These are phyloP conservation scores for Coemansia sp. DNA, from an alignment of 192 early-diverging fungal species.

Conservation along the genomic window DNA sequence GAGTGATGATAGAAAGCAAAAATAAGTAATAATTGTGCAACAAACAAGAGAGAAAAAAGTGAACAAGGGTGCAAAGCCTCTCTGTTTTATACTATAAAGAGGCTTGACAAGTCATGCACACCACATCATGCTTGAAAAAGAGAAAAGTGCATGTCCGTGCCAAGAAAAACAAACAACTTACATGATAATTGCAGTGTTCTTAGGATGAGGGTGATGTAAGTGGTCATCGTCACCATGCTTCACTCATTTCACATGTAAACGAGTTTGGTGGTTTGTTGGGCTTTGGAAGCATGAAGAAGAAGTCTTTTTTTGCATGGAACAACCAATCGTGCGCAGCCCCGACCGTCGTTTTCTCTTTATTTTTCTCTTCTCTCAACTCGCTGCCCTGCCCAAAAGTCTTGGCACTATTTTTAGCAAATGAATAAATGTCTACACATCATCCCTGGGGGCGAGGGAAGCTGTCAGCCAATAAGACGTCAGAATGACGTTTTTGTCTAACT, in stretches of 20 bases:
- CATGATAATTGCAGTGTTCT: not conserved
- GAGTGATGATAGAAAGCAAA: too few species aligned
- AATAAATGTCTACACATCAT: too few species aligned
- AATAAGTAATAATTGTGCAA: too few species aligned
- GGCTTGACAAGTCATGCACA: too few species aligned
- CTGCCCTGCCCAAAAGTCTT: not conserved
- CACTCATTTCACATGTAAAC: not conserved
- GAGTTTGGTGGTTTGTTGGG: not conserved
- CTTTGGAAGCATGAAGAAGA: too few species aligned
- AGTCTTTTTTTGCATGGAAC: too few species aligned
- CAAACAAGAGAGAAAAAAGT: too few species aligned
- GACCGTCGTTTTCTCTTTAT: not conserved
- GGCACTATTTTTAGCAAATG: not conserved
- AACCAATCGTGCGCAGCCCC: not conserved
- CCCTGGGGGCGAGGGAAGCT: not conserved
- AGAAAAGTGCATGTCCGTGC: not conserved
- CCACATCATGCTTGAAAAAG: too few species aligned
- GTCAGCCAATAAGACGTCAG: not conserved
- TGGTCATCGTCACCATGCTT: not conserved
- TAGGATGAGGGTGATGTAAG: not conserved
- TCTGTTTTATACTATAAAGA: too few species aligned
- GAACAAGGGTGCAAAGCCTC: too few species aligned
- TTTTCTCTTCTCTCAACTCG: not conserved
- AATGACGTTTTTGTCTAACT: too few species aligned
- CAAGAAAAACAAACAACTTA: not conserved